These are phyloP conservation scores for Cystobasidiaceae sp. DNA, from an alignment of 1,284 basidiomycete species.

Conservation along the genomic window DNA sequence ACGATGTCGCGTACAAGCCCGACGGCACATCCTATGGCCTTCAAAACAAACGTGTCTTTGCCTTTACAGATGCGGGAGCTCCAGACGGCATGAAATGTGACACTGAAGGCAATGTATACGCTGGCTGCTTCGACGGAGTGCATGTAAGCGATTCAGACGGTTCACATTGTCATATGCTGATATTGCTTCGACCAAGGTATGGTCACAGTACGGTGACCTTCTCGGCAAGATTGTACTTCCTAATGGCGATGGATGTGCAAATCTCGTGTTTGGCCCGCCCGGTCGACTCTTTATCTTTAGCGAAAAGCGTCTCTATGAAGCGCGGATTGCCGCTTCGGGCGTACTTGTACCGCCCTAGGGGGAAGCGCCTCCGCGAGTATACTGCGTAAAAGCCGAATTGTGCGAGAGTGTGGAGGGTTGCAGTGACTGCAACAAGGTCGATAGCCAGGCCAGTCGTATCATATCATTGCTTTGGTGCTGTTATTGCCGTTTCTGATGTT, in stretches of 20 bases:
- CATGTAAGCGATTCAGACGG: too few relatives aligned
- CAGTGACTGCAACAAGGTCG: too few relatives aligned
- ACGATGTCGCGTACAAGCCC: constrained; percentile 61
- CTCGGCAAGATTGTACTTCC: constrained; percentile 32
- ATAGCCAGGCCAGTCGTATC: not conserved
- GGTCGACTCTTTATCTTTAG: constrained; percentile 62
- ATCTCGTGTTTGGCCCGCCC: constrained; percentile 62
- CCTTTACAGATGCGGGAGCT: constrained; percentile 61
- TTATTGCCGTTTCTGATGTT: constrained; percentile 25
- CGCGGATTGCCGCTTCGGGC: constrained; percentile 52
- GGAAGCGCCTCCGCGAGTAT: too few relatives aligned
- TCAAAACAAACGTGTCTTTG: constrained; percentile 62
- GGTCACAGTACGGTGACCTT: constrained; percentile 27
- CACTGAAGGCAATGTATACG: constrained; percentile 61
- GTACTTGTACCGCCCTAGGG: not conserved
- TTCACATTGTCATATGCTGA: constrained; percentile 20
- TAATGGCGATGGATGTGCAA: constrained; percentile 47
- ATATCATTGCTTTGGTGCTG: not conserved
- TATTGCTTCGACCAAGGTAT: constrained; percentile 22
- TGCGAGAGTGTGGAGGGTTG: too few relatives aligned
- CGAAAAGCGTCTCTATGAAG: constrained; percentile 62
- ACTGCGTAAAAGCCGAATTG: too few relatives aligned
- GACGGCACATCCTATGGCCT: constrained; percentile 53
- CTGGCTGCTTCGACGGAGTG: constrained; percentile 65
- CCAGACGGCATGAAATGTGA: constrained; percentile 61